Evolutionary conservation across 306 rosid genomes (phyloP).

Genomic region (Castanea crenata): DNA sequence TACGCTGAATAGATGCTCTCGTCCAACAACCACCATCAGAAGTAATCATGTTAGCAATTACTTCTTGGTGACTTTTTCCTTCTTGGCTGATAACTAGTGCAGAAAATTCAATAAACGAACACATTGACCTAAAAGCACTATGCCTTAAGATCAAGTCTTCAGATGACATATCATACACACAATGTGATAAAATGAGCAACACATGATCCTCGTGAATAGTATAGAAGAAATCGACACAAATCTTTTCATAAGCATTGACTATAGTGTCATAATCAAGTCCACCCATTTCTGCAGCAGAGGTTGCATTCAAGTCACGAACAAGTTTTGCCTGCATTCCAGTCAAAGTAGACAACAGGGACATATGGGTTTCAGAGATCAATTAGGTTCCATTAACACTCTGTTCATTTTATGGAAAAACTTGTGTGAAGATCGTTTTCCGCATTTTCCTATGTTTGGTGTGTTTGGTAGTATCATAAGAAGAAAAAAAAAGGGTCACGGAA

Average conservation of each 20-base stretch:
- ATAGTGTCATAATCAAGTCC: constrained; percentile 72
- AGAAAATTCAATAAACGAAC: constrained; percentile 78
- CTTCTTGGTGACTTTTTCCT: constrained; percentile 33
- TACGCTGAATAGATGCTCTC: constrained; percentile 50
- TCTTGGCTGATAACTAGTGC: constrained; percentile 45
- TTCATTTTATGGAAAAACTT: too few relatives aligned
- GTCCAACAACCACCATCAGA: constrained; percentile 54
- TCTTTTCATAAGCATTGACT: constrained; percentile 51
- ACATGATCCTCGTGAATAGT: constrained; percentile 55
- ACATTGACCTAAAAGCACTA: constrained; percentile 59
- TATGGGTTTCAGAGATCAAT: not conserved
- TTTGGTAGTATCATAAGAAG: too few relatives aligned
- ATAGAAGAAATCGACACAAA: constrained; percentile 57
- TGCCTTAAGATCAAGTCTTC: constrained; percentile 63
- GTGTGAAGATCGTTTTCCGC: too few relatives aligned
- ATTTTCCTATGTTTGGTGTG: too few relatives aligned
- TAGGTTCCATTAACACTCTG: not conserved
- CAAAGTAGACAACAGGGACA: not conserved
- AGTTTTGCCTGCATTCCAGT: constrained; percentile 60
- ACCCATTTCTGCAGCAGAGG: constrained; percentile 64
- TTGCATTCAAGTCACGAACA: constrained; percentile 66
- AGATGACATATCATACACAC: constrained; percentile 85
- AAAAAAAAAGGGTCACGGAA: too few relatives aligned
- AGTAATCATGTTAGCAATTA: constrained; percentile 21
- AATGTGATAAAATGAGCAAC: constrained; percentile 78